Percentiles rank a stretch among this genome's conserved stretches.
Conservation (phyloP, 1,284 basidiomycete species). For the Xanthoconium separans region DNA sequence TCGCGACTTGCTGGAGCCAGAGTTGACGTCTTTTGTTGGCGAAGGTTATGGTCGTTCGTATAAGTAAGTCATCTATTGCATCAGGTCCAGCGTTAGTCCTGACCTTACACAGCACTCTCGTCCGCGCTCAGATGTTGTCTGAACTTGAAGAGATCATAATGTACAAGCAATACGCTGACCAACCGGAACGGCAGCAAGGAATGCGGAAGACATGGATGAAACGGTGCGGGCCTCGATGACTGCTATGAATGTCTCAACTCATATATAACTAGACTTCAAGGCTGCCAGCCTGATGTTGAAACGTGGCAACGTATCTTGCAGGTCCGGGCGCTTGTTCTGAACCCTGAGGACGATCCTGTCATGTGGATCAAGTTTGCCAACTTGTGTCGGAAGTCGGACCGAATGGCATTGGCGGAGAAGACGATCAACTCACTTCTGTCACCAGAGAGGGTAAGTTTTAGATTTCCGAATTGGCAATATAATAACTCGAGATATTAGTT, state of each 20-base stretch:
- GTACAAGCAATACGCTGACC: conserved; percentile 94
- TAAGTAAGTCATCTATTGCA: conserved; percentile 56
- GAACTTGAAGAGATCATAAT: conserved; percentile 98
- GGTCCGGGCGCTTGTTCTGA: conserved; percentile 92
- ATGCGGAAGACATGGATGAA: conserved; percentile 97
- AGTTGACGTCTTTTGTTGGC: conserved; percentile 89
- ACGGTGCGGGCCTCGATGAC: conserved; percentile 47
- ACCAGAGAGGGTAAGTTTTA: conserved; percentile 50
- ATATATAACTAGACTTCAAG: conserved; percentile 67
- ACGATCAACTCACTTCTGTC: conserved; percentile 91
- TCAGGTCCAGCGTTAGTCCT: conserved; percentile 7
- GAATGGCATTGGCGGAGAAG: conserved; percentile 92
- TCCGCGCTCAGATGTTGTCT: conserved; percentile 97
- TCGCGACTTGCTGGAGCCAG: conserved; percentile 91
- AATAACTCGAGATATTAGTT: conserved; percentile 24
- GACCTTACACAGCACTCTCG: conserved; percentile 70
- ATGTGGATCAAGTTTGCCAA: conserved; percentile 98
- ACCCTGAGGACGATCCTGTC: conserved; percentile 91
- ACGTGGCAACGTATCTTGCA: conserved; percentile 99
- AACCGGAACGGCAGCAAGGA: conserved; percentile 84
- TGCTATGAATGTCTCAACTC: not conserved
- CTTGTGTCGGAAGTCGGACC: conserved; percentile 81
- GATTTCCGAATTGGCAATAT: conserved; percentile 9
- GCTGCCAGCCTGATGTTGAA: conserved; percentile 98
- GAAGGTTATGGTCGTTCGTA: conserved; percentile 97